phyloP scores from a whole-genome alignment of 371 early-diverging fungal genomes.

The Rhizomucor pusillus region DNA sequence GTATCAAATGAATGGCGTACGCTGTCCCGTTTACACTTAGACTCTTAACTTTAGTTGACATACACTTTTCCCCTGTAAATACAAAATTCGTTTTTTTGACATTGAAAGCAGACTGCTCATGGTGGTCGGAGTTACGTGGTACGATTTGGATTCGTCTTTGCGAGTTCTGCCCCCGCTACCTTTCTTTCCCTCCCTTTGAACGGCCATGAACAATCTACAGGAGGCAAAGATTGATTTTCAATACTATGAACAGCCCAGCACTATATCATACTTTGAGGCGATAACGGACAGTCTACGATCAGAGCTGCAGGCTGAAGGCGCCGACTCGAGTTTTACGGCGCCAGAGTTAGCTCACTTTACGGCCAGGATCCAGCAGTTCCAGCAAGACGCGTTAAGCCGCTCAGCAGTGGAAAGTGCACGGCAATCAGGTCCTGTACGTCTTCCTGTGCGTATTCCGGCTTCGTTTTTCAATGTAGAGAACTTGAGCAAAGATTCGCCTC shows the following conservation, averaged over 20 bases:
- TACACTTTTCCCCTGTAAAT: too few species aligned
- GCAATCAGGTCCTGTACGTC: constrained; percentile 7
- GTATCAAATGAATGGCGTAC: constrained; percentile 30
- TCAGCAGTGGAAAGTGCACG: constrained; percentile 24
- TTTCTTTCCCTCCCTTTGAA: too few species aligned
- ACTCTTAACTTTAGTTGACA: too few species aligned
- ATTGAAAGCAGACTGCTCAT: too few species aligned
- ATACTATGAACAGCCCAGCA: constrained; percentile 51
- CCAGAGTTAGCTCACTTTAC: constrained; percentile 58
- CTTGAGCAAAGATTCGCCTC: constrained; percentile 21
- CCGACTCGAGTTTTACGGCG: constrained; percentile 42
- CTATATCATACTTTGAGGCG: constrained; percentile 53
- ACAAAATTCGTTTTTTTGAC: too few species aligned
- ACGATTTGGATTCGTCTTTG: too few species aligned
- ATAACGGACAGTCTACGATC: constrained; percentile 37
- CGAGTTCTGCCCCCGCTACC: too few species aligned
- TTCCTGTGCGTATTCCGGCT: constrained; percentile 47
- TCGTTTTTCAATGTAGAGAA: constrained; percentile 46
- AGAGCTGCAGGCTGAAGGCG: constrained; percentile 43
- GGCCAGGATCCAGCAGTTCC: constrained; percentile 60
- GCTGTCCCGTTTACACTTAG: too few species aligned
- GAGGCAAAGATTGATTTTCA: constrained; percentile 41
- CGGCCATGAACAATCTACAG: not conserved
- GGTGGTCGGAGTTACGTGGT: too few species aligned
- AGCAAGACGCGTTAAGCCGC: constrained; percentile 53